Evolutionary conservation across 2,329 filamentous ascomycete genomes (phyloP), one percentile per base, ranked within the genome.

Genomic region (Atkinsonella hypoxylon): DNA sequence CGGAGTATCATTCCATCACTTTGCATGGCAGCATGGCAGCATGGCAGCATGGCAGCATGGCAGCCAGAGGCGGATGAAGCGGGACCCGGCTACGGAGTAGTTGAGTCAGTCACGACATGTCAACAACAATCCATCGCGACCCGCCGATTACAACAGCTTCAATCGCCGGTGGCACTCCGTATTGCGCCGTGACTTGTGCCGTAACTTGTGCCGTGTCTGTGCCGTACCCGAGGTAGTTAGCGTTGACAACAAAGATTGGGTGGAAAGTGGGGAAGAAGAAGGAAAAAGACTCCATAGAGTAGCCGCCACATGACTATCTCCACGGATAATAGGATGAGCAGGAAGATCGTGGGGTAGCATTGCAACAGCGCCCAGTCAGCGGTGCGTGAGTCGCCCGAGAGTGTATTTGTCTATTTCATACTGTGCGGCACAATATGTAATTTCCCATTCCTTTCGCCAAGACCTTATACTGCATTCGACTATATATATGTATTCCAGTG

Each of bases 61-160:
- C 32, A 30, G 39, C 22, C 22, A 6, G 22, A 26, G 22, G 22
- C 22, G 22, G 6, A 3, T 6, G 22, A 3, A 26, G 22, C 3
- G 22, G 22, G 45, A 32, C 10, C 20, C 17, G 30, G 18, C 26
- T 18, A 26, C 22, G 22, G 22, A 26, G 22, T 26, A 32, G 41
- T 41, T 46, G 53, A 53, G 54, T 53, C 53, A 54, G 48, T 57
- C 55, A 54, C 47, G 36, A 55, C 54, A 55, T 57, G 55, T 55
- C 56, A 56, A 53, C 31, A 42, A 20, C 32, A 42, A 20, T 26
- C 45, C 49, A 50, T 15, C 22, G 36, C 36, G 36, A 38, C 45
- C 47, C 52, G 47, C 55, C 46, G 49, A 41, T 39, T 26, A 26
- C 26, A 41, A 48, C 41, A 45, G 42, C 39, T 42, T 46, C 53